Base-by-base conservation (phyloP, 2,329 filamentous ascomycete species). In the Colletotrichum neosansevieriae region DNA sequence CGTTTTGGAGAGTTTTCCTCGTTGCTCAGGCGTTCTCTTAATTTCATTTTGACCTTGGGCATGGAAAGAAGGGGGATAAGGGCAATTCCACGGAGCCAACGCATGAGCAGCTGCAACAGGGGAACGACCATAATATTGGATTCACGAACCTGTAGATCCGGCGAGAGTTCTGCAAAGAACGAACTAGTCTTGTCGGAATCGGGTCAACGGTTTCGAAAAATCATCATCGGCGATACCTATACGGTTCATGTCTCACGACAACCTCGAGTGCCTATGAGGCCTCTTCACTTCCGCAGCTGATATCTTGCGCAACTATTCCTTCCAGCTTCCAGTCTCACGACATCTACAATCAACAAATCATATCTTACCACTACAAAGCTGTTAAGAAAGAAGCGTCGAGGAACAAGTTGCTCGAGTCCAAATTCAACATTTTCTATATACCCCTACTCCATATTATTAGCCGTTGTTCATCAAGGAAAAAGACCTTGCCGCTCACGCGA, bases 401-500 rank as follows among this genome's bases (percentile, higher is more conserved):
- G 29, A 38, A 51, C 29, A 44, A 38, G 13, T n/a, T 29, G 29
- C 6, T 65, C 42, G 34, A 51, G 19, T 34, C 17, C 38, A n/a
- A 56, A 47, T 53, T 59, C 65, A 50, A 69, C 44, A 40, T 53
- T 32, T 61, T 59, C 38, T 65, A 63, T 63, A 66, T 65, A 61
- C 61, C 58, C 58, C 58, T 68, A 60, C 67, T 70, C 69, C 70
- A 54, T 67, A 63, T 50, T 59, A 50, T 64, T 63, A 65, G 47
- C 51, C 50, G 58, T 54, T 54, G 56, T 60, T 64, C 67, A 67
- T 60, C 67, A 72, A 47, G 70, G 67, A 73, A 54, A 29, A 68
- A 74, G 73, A 75, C 68, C 70, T 70, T 65, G 69, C 71, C 75
- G 76, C 76, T 76, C 76, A 75, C 76, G 76, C 76, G 74, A 76